phyloP scores from a whole-genome alignment of 2,329 filamentous ascomycete species.

The Tolypocladium ovalisporum region DNA sequence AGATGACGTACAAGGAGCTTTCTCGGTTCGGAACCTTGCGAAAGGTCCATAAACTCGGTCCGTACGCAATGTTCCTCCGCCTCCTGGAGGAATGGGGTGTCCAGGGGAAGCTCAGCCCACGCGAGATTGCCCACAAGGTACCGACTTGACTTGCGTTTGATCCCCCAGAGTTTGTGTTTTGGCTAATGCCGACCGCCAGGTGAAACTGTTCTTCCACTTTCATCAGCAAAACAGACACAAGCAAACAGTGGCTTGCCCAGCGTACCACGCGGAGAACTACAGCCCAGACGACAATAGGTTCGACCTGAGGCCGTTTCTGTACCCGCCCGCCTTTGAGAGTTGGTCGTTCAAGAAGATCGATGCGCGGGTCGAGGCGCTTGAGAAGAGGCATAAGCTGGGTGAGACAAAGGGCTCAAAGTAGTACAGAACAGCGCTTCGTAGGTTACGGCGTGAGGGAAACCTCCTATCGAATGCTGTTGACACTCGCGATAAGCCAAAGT shows the following conservation, averaged over 20 bases:
- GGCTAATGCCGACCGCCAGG: neutral
- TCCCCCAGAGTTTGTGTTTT: neutral
- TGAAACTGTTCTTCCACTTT: neutral
- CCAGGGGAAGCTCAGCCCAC: neutral
- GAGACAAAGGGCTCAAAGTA: neutral
- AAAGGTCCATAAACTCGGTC: neutral
- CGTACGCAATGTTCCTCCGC: neutral
- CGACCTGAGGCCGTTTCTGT: neutral
- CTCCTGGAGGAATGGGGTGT: neutral
- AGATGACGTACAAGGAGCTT: neutral
- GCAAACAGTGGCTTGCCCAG: neutral
- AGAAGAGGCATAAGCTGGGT: neutral
- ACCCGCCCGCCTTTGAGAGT: neutral
- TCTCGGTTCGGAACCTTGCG: neutral
- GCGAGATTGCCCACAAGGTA: neutral
- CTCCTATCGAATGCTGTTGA: too few species aligned
- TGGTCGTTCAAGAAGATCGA: neutral
- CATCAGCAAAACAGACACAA: neutral
- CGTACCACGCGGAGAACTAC: neutral
- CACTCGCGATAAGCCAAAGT: too few species aligned
- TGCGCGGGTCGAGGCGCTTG: neutral
- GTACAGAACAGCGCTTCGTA: neutral
- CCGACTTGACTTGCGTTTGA: rapidly evolving
- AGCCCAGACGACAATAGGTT: neutral
- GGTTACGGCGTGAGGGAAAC: too few species aligned